Evolutionary conservation across 31 red algal species (phyloP), one percentile per base, ranked within the genome.

Genomic region (Endocladia muricata): DNA sequence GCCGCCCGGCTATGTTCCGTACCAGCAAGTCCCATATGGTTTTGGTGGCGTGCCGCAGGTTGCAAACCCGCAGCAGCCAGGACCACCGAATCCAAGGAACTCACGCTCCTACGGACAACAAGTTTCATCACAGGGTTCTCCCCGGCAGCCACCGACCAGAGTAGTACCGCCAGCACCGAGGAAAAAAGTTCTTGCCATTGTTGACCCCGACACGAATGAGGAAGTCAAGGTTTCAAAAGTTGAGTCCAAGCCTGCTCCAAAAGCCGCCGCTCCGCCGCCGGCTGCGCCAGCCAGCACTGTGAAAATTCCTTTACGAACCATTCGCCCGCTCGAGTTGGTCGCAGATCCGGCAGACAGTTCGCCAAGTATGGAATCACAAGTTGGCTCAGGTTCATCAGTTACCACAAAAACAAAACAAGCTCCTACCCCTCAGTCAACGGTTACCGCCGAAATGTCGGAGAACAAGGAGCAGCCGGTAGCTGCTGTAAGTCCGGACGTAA

Each of bases 141-240:
- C 73, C 3, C 61, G 34, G 3, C 83, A 79, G 55, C 73, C 73
- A 22, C 37, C 62, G 17, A 17, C 63, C 5, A 21, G 78, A 23
- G 34, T 82, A 28, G n/a, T 48, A 21, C 25, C 55, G 19, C 78
- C 78, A 3, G 0, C 35, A 3, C 63, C 48, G 35, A 31, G 64
- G 17, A 88, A 88, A 36, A 55, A 31, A n/a, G 79, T 88, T 34
- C 68, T 88, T 41, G 54, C 62, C 51, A 88, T 88, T 61, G 83
- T 88, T 57, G 83, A 88, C 51, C 83, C 83, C 3, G 83, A 78
- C 32, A 88, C 83, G 28, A 88, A 88, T 60, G 83, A 88, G 42
- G 83, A 88, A 39, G 74, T 88, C 38, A 88, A 88, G 43, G 64
- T 79, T 41, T 35, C 59, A 48, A 76, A 71, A 35, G 48, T 70